These are phyloP conservation scores for Citrullus mucosospermus DNA, from an alignment of 306 rosid species.

Conservation along the genomic window DNA sequence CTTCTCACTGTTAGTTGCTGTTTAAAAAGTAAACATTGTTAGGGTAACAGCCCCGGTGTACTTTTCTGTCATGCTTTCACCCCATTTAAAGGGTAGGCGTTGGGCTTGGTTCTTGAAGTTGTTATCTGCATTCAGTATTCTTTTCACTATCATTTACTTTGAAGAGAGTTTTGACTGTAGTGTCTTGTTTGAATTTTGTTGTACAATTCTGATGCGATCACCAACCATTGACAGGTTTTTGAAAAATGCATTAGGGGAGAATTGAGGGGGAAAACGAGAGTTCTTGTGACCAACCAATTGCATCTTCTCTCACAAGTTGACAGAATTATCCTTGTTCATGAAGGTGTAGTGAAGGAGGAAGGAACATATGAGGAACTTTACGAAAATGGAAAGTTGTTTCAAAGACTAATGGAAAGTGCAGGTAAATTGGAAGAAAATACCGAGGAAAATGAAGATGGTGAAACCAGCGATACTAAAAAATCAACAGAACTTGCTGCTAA, in stretches of 20 bases:
- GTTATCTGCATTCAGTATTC: not conserved
- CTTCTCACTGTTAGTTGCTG: not conserved
- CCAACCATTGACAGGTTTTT: constrained; percentile 49
- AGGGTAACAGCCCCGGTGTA: not conserved
- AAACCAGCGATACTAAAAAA: constrained; percentile 16
- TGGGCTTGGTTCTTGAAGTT: not conserved
- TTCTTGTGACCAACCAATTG: constrained; percentile 89
- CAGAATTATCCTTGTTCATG: constrained; percentile 61
- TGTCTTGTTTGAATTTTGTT: not conserved
- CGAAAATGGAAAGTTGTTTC: constrained; percentile 55
- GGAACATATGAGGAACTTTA: constrained; percentile 88
- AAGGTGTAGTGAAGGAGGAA: constrained; percentile 73
- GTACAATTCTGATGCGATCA: constrained; percentile 4
- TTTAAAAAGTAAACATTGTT: not conserved
- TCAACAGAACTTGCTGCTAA: constrained; percentile 20
- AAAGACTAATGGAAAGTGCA: constrained; percentile 88
- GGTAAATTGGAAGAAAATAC: constrained; percentile 68
- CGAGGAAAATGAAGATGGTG: constrained; percentile 29
- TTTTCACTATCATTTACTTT: not conserved
- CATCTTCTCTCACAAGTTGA: constrained; percentile 90
- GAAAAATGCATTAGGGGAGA: constrained; percentile 75
- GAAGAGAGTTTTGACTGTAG: not conserved
- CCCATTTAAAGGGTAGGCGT: not conserved
- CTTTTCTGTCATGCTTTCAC: not conserved
- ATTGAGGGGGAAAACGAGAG: constrained; percentile 65